A percentile compares a stretch with the other conserved stretches of the same genome.
Evolutionary conservation across 345 rosid genomes (phyloP).

Genomic region (Conringia planisiliqua): DNA sequence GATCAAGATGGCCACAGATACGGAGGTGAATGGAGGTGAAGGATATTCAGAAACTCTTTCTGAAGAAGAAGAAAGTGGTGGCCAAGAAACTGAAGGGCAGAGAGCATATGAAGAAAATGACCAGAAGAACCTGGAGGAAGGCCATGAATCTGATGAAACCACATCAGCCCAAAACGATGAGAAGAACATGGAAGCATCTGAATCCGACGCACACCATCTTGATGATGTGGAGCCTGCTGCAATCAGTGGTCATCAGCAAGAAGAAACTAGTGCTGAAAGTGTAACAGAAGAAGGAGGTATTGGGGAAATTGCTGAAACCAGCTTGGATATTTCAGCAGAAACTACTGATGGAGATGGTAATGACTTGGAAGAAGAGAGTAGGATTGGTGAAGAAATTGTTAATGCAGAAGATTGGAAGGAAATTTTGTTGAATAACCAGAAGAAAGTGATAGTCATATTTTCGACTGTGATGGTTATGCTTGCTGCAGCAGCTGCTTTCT

Average conservation of each 20-base stretch:
- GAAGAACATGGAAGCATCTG: conserved; percentile 23
- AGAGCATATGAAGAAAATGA: conserved; percentile 19
- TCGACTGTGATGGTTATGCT: conserved; percentile 39
- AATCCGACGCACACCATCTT: not conserved
- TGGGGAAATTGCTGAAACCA: not conserved
- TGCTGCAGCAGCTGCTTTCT: conserved; percentile 36
- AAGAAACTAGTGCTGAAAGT: conserved; percentile 5
- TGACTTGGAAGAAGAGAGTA: conserved; percentile 28
- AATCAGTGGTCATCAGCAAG: not conserved
- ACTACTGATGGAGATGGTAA: conserved; percentile 1
- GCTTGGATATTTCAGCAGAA: conserved; percentile 14
- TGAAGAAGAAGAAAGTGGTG: conserved; percentile 13
- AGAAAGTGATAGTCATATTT: conserved; percentile 27
- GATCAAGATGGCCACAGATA: conserved; percentile 7
- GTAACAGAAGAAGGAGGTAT: not conserved
- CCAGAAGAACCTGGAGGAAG: conserved; percentile 27
- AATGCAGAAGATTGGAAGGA: not conserved
- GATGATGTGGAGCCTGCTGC: conserved; percentile 16
- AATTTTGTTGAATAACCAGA: not conserved
- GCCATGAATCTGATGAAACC: conserved; percentile 2
- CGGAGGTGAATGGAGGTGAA: conserved; percentile 11
- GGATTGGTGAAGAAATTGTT: conserved; percentile 14
- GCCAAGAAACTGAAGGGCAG: conserved; percentile 12
- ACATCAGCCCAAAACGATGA: not conserved
- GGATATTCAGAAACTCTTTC: not conserved